Conservation (phyloP, 768 basidiomycete species). For the Thelephora aurantiotincta region DNA sequence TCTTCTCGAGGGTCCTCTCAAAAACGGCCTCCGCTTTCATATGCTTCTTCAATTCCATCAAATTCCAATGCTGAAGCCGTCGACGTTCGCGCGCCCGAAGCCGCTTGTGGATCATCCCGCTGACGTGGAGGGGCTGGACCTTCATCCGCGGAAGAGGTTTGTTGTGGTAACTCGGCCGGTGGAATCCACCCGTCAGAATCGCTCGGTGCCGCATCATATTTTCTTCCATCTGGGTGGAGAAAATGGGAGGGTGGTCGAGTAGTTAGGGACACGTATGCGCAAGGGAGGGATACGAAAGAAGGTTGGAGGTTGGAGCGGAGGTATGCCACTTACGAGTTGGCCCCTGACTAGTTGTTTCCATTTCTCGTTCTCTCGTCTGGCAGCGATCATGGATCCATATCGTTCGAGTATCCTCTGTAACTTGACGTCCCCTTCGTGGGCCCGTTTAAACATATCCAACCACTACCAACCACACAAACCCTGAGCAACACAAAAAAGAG, state of each 20-base stretch:
- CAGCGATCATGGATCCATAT: constrained; percentile 43
- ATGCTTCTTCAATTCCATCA: constrained; percentile 21
- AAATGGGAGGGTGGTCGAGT: neutral
- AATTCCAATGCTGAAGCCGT: constrained; percentile 16
- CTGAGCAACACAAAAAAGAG: constrained; percentile 1
- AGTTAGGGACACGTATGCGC: neutral
- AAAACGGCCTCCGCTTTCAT: constrained; percentile 24
- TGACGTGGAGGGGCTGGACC: constrained; percentile 64
- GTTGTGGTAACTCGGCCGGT: constrained; percentile 52
- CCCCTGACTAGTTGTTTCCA: constrained; percentile 32
- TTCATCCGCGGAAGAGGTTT: constrained; percentile 65
- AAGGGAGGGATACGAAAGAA: neutral
- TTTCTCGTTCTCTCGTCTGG: constrained; percentile 31
- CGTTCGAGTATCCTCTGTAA: constrained; percentile 32
- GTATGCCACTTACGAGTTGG: constrained; percentile 31
- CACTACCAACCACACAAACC: constrained; percentile 26
- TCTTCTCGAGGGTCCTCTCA: constrained; percentile 16
- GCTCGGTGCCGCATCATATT: constrained; percentile 38
- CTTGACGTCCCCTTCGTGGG: constrained; percentile 36
- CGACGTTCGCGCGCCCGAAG: constrained; percentile 31
- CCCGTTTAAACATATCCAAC: constrained; percentile 40
- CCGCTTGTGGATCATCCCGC: constrained; percentile 50
- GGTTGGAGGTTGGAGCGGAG: neutral
- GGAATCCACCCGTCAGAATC: constrained; percentile 54
- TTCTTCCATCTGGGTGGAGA: constrained; percentile 25